Base-by-base conservation (phyloP, 78 protist genomes). In the Anaeramoeba flamelloides region DNA sequence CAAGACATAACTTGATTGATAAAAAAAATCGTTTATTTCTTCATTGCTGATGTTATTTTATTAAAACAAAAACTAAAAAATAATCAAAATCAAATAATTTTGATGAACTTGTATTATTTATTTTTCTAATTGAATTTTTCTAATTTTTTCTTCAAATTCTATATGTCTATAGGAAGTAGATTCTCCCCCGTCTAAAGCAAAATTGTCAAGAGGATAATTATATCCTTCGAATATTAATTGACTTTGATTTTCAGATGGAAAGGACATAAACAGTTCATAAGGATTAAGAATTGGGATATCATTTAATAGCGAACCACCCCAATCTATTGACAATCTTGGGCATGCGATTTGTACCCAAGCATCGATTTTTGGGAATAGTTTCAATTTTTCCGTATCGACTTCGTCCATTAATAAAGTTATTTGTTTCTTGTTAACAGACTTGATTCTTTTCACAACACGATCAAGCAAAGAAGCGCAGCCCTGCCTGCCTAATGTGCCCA, bases 321-420 rank as follows among this genome's bases (percentile, higher is more conserved):
- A 96, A 83, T 96, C 99, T 74, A 94, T 94, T 32, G 97, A 93
- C 78, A 96, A 87, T 36, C 99, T 85, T 1, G 99, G 99, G 53
- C 99, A 96, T 0, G 97, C 97, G 8, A 95, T 86, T 86, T 95
- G 97, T 0, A 91, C 81, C 89, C 89, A 88, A 41, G 37, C 1
- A 31, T 53, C 69, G 17, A 53, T 26, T 53, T 53, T 17, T 53
- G 69, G 17, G 8, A 53, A 53, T 53, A 53, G 8, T 26, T 53
- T 53, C 17, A 26, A 8, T 53, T 8, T 53, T 26, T 26, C 17
- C 17, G 8, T 17, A 26, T 8, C 17, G 17, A 53, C 34, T 53
- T 26, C 8, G 17, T 26, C 17, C 17, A 17, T 53, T 53, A 17
- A 53, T 26, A 53, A 79, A 32, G 17, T 84, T 77, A 75, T 89